These are phyloP conservation scores for Fusarium equiseti DNA, from an alignment of 2,329 filamentous ascomycete genomes.

Conservation along the genomic window DNA sequence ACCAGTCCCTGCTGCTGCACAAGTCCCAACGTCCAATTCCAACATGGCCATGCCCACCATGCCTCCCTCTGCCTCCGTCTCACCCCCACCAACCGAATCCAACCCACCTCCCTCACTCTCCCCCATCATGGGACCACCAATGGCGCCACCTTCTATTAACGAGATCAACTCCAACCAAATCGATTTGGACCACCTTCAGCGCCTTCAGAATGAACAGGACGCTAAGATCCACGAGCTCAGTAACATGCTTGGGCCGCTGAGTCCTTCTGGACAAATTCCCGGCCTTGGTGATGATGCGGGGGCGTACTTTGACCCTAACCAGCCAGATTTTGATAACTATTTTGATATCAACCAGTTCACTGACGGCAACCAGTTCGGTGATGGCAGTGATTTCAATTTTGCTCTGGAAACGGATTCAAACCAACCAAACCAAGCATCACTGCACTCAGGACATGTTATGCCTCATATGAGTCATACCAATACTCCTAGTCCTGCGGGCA, in stretches of 20 bases:
- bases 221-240: slow-evolving; percentile 80
- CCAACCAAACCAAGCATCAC: slow-evolving; percentile 52
- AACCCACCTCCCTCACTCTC: slow-evolving; percentile 58
- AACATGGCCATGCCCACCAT: slow-evolving; percentile 39
- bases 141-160: slow-evolving; percentile 65
- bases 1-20: slow-evolving; percentile 16
- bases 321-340: slow-evolving; percentile 65
- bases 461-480: slow-evolving; percentile 40
- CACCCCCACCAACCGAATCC: slow-evolving; percentile 45
- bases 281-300: slow-evolving; percentile 67
- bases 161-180: slow-evolving; percentile 76
- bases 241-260: slow-evolving; percentile 80
- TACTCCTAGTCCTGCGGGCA: slow-evolving; percentile 61
- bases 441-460: slow-evolving; percentile 35
- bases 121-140: slow-evolving; percentile 60
- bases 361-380: slow-evolving; percentile 49
- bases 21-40: slow-evolving; percentile 24
- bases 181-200: slow-evolving; percentile 82
- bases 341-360: slow-evolving; percentile 60
- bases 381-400: slow-evolving; percentile 65
- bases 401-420: slow-evolving; percentile 56
- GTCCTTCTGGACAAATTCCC: slow-evolving; percentile 82
- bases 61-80: slow-evolving; percentile 40
- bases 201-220: slow-evolving; percentile 83
- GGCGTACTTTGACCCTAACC: slow-evolving; percentile 53